Base-by-base conservation (phyloP, 371 early-diverging fungal species). In the Mucor sp. region DNA sequence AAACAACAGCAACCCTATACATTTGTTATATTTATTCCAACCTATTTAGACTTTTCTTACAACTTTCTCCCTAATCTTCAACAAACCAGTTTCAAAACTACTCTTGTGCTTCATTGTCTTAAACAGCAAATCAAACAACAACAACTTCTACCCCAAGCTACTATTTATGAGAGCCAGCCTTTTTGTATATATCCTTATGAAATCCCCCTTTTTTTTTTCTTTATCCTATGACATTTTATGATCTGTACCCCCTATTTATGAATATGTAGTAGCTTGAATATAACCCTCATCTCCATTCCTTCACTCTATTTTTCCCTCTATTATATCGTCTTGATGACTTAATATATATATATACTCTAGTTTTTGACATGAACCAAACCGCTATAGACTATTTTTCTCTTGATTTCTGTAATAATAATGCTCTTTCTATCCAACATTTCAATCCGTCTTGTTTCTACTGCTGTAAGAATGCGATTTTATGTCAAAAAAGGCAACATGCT, bases 261-360 rank as follows among this genome's bases (percentile, higher is more conserved):
- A 30, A 32, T 57, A 43, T 56, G 53, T 64, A 65, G 65, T 65
- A 65, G 65, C 65, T 58, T 65, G 58, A 37, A 30, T 58, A 65
- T 65, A 65, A 65, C 65, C 65, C 65, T 65, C 65, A 58, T 58
- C 65, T 58, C 65, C 65, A 58, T 37, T 58, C 65, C 33, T 65
- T 65, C 58, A 25, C 65, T 47, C 33, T 58, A 32, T 58, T 65
- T 28, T 28, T n/a, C 17, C 28, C 30, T 6, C 19, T 58, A 39
- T 19, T 56, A 53, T 64, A 41, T 37, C 41, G 58, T 64, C 58
- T 64, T 58, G 64, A 64, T 56, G 64, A 44, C 63, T 27, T n/a
- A 23, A 55, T n/a, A 17, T 37, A 17, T 56, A 41, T 17, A 60
- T 32, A n/a, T n/a, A 57, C 28, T 5, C 41, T 19, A 56, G 37